These are phyloP conservation scores for Lasiosphaeria hispida DNA, from an alignment of 495 filamentous ascomycete species.

Conservation along the genomic window DNA sequence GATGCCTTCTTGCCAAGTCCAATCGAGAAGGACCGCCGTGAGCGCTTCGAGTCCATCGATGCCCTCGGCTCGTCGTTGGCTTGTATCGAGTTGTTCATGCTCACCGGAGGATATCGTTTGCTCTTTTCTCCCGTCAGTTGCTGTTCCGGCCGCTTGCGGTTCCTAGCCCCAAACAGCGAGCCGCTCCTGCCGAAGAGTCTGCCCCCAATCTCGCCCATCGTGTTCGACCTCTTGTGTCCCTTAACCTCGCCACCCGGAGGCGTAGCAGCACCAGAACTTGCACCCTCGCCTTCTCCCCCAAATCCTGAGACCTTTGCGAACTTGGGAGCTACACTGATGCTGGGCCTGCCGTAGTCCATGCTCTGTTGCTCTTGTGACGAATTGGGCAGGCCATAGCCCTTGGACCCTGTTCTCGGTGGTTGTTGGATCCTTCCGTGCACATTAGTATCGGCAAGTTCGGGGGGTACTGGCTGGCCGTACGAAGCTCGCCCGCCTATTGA, in stretches of 20 bases:
- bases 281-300: constrained; percentile 16
- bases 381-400: constrained; percentile 69
- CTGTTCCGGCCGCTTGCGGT: constrained; percentile 45
- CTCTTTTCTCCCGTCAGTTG: constrained; percentile 43
- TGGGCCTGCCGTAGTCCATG: constrained; percentile 58
- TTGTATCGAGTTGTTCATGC: constrained; percentile 64
- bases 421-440: constrained; percentile 88
- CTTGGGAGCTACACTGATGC: constrained; percentile 51
- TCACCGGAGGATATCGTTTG: constrained; percentile 72
- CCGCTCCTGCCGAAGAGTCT: constrained; percentile 77
- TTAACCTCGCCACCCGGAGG: constrained; percentile 39
- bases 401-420: constrained; percentile 66
- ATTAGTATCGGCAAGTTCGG: constrained; percentile 84
- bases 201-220: constrained; percentile 74
- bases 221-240: constrained; percentile 89
- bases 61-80: constrained; percentile 56
- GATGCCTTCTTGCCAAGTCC: constrained; percentile 70
- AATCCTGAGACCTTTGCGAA: constrained; percentile 52
- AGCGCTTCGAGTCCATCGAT: constrained; percentile 70
- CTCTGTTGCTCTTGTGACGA: constrained; percentile 59
- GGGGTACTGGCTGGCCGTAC: constrained; percentile 85
- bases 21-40: constrained; percentile 72
- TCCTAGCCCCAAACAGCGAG: constrained; percentile 68
- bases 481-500: constrained; percentile 82
- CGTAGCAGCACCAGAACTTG: neutral